Base-by-base conservation (phyloP, 208 protist species). In the Trichomonas tenax region DNA sequence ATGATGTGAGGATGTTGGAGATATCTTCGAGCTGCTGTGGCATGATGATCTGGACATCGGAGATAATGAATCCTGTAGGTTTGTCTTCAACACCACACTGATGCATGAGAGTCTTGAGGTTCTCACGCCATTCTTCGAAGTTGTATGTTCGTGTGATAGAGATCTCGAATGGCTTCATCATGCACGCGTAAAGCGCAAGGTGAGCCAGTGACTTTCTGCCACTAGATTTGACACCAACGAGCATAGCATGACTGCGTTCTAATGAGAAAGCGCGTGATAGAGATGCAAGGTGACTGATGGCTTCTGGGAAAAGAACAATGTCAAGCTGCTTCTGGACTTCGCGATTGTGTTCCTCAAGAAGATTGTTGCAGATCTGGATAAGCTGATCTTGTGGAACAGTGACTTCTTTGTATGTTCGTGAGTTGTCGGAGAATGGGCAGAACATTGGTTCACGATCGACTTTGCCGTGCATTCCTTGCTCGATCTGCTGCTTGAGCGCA, bases 221-320 rank as follows among this genome's bases (percentile, higher is more conserved):
- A 10, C 97, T 98, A 86, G 99, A 99, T 86, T 98, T 98, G 41
- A 99, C 98, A 82, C 99, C 99, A 38, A 99, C 98, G 0, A 99
- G 98, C 48, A 99, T 31, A 38, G n/a, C 96, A 97, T 99, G 98
- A 96, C 99, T 99, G 45, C 98, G 98, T 51, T 98, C 98, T 97
- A 99, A 98, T 2, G 98, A 98, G 17, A 99, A 97, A 96, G 99
- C 98, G 46, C 99, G 98, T 44, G 98, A 98, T 95, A 99, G 98
- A 95, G 99, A 98, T 11, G 98, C 97, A 15, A 99, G 97, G 97
- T 99, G 99, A 96, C 98, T 97, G 96, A 99, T 97, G 3, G 98
- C 98, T 96, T 99, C 98, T 93, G 98, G 97, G 97, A 99, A 99
- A 96, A 99, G 99, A 63, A 99, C 99, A 8, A 99, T 97, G 82